Conservation (phyloP, 2,329 filamentous ascomycete species). For the Beauveria sp. region DNA sequence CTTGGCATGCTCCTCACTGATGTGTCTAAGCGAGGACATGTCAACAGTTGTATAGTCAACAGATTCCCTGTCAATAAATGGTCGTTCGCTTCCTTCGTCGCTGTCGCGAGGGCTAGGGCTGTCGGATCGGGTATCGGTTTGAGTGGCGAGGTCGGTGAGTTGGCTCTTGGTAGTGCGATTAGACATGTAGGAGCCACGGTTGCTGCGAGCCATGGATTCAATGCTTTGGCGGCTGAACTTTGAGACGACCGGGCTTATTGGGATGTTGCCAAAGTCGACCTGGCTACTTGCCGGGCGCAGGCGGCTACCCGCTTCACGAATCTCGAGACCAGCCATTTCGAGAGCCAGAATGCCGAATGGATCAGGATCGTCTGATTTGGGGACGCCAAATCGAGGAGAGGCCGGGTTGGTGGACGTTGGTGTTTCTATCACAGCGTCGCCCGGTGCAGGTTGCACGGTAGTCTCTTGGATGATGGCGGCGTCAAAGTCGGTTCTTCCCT, state of each 20-base stretch:
- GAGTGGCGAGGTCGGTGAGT: slow-evolving; percentile 62
- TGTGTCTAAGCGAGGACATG: slow-evolving; percentile 38
- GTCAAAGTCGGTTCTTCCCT: slow-evolving; percentile 74
- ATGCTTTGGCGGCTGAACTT: slow-evolving; percentile 58
- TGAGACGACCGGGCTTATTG: slow-evolving; percentile 62
- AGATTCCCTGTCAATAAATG: slow-evolving; percentile 24
- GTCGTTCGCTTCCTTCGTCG: slow-evolving; percentile 37
- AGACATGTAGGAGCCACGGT: slow-evolving; percentile 69
- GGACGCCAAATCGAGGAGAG: slow-evolving; percentile 63
- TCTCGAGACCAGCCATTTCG: slow-evolving; percentile 84
- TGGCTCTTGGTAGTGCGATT: slow-evolving; percentile 61
- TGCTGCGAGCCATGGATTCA: slow-evolving; percentile 56
- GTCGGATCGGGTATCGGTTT: slow-evolving; percentile 49
- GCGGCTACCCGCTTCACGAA: slow-evolving; percentile 73
- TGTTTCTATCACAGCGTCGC: slow-evolving; percentile 56
- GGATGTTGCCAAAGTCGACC: slow-evolving; percentile 74
- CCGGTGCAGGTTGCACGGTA: slow-evolving; percentile 62
- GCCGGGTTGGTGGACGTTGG: slow-evolving; percentile 28
- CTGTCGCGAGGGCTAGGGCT: slow-evolving; percentile 48
- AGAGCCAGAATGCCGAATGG: slow-evolving; percentile 85
- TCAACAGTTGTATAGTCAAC: slow-evolving; percentile 56
- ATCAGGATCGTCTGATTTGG: slow-evolving; percentile 74
- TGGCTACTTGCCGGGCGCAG: slow-evolving; percentile 67
- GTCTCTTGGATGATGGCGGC: slow-evolving; percentile 55
- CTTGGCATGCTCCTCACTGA: slow-evolving; percentile 28